Evolutionary conservation across 192 early-diverging fungal species (phyloP).

Genomic region (Pilaira anomala): DNA sequence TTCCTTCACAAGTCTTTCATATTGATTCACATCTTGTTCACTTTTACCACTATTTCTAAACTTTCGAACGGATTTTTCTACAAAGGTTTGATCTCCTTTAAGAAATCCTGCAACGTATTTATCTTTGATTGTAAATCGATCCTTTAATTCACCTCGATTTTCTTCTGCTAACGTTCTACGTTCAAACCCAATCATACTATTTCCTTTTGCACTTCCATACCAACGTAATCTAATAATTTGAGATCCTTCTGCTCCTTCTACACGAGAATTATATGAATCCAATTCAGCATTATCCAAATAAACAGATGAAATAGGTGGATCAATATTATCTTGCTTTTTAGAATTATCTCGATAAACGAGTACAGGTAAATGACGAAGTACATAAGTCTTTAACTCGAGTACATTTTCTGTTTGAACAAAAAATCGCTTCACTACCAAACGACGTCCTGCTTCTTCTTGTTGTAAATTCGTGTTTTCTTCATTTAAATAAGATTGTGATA

Average conservation of each 20-base stretch:
- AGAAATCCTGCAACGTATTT: slow-evolving; percentile 87
- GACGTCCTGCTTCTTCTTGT: not conserved
- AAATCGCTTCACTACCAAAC: slow-evolving; percentile 49
- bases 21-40: slow-evolving; percentile 72
- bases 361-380: slow-evolving; percentile 88
- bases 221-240: slow-evolving; percentile 89
- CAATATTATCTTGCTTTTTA: slow-evolving; percentile 51
- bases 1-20: slow-evolving; percentile 66
- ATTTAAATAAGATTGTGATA: not conserved
- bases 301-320: slow-evolving; percentile 88
- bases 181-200: slow-evolving; percentile 26
- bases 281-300: slow-evolving; percentile 92
- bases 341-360: slow-evolving; percentile 80
- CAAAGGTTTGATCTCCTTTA: slow-evolving; percentile 64
- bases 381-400: slow-evolving; percentile 87
- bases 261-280: slow-evolving; percentile 82
- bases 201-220: slow-evolving; percentile 67
- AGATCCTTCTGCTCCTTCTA: slow-evolving; percentile 86
- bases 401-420: slow-evolving; percentile 97
- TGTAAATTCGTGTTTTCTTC: not conserved
- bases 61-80: slow-evolving; percentile 73
- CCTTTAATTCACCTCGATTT: slow-evolving; percentile 86
- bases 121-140: slow-evolving; percentile 91
- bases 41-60: slow-evolving; percentile 69
- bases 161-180: slow-evolving; percentile 84